Base-by-base conservation (phyloP, 306 rosid genomes). In the Begonia fuchsioides region DNA sequence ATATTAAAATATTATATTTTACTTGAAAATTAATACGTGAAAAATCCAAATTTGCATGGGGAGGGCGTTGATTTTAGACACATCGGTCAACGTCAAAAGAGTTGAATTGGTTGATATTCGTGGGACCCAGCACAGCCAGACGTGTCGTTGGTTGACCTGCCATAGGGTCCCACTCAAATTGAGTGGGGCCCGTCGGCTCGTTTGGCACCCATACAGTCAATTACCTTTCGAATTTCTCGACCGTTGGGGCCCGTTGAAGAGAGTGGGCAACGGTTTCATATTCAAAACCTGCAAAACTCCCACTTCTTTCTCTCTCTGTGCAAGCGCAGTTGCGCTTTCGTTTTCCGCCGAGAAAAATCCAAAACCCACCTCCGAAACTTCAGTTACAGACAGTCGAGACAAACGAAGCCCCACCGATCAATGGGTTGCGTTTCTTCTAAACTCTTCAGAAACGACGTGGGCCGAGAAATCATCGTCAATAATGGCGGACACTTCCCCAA, bases 361-460 rank as follows among this genome's bases (percentile, higher is more conserved):
- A 54, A 38, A 20, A 50, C 39, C n/a, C 57, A 35, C 32, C 38
- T 10, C 45, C 54, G 17, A 47, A n/a, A 26, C 15, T 3, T 26
- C 35, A 26, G 35, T 26, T 26, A 26, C 35, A 26, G 35, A 26
- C 8, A 4, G 35, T 26, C 0, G 43, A 20, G 51, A 54, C 38
- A 53, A 45, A 49, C 35, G 41, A 48, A 32, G 46, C 39, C 65
- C 57, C 57, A 38, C 65, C 55, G 52, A 62, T 51, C 69, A 51
- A 92, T 92, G 98, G 98, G 96, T 55, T 92, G 98, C 59, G 86
- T 82, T 62, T 85, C 98, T 12, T 85, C 98, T 0, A 92, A 85
- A 74, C 74, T 56, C 50, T 58, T 73, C 56, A 74, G 66, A 64
- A 72, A 75, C 52, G 83, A 92, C 5, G 67, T 74, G 50, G 57